These are phyloP conservation scores for Pythium brachiatum DNA, from an alignment of 352 stramenopile genomes.

Conservation along the genomic window DNA sequence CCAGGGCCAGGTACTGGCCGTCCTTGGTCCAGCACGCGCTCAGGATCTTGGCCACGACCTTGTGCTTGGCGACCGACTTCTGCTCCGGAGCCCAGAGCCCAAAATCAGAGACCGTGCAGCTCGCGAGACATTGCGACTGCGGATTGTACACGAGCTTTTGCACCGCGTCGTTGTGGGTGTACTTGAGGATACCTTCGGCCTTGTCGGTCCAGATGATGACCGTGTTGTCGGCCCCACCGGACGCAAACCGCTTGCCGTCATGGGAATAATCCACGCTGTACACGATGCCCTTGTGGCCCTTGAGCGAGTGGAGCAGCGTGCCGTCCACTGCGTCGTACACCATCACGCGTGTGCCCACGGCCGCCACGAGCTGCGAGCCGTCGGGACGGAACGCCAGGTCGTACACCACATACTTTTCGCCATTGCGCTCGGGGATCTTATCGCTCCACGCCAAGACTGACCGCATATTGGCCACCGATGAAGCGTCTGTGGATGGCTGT, in stretches of 20 bases:
- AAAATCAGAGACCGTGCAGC: slow-evolving; percentile 93
- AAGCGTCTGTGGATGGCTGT: not conserved
- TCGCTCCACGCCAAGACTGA: slow-evolving; percentile 82
- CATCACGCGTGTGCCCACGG: slow-evolving; percentile 89
- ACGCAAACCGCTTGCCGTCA: slow-evolving; percentile 92
- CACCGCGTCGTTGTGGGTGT: slow-evolving; percentile 94
- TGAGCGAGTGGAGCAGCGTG: slow-evolving; percentile 90
- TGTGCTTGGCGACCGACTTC: slow-evolving; percentile 94
- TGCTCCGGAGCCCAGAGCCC: slow-evolving; percentile 92
- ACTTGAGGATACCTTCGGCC: slow-evolving; percentile 94
- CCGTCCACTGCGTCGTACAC: slow-evolving; percentile 91
- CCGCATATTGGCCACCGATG: slow-evolving; percentile 44
- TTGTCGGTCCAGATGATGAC: slow-evolving; percentile 97
- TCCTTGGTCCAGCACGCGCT: slow-evolving; percentile 91
- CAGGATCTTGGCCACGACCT: slow-evolving; percentile 92
- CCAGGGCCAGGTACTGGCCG: slow-evolving; percentile 89
- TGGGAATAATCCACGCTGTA: slow-evolving; percentile 91
- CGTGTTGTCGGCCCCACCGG: slow-evolving; percentile 91
- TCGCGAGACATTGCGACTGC: slow-evolving; percentile 89
- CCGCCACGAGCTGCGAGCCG: slow-evolving; percentile 86
- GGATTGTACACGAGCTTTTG: slow-evolving; percentile 93
- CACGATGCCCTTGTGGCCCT: slow-evolving; percentile 89
- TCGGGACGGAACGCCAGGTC: slow-evolving; percentile 91
- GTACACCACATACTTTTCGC: slow-evolving; percentile 82
- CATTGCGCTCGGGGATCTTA: slow-evolving; percentile 86